These are phyloP conservation scores for Penicillium samsonianum DNA, from an alignment of 495 filamentous ascomycete genomes.

Conservation along the genomic window DNA sequence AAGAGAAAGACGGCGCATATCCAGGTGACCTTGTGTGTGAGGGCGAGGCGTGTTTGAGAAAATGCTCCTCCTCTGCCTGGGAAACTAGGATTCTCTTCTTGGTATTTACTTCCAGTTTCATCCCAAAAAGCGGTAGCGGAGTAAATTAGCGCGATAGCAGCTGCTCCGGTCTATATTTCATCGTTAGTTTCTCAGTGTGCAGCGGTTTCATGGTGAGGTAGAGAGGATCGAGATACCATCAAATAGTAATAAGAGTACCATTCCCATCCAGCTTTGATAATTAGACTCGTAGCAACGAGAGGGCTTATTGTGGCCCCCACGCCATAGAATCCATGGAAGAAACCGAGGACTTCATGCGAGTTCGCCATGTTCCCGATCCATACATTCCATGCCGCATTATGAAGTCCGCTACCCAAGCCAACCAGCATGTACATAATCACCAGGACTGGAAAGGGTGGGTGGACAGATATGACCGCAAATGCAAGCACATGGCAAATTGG, in stretches of 20 bases:
- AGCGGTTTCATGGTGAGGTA: no score
- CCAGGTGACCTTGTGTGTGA: slow-evolving; percentile 60
- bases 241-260: slow-evolving; percentile 63
- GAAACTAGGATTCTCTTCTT: slow-evolving; percentile 28
- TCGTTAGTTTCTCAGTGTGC: background rate
- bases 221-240: slow-evolving; percentile 36
- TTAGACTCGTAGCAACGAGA: slow-evolving; percentile 56
- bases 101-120: slow-evolving; percentile 32
- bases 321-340: slow-evolving; percentile 61
- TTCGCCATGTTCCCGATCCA: slow-evolving; percentile 61
- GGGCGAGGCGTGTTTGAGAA: slow-evolving; percentile 54
- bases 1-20: slow-evolving; percentile 68
- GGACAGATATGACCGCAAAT: slow-evolving; percentile 53
- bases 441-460: slow-evolving; percentile 60
- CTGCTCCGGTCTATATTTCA: slow-evolving; percentile 53
- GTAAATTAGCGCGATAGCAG: slow-evolving; percentile 55
- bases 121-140: slow-evolving; percentile 62
- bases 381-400: slow-evolving; percentile 62
- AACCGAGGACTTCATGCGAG: slow-evolving; percentile 55
- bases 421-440: slow-evolving; percentile 55
- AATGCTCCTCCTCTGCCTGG: slow-evolving; percentile 42
- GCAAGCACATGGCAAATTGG: slow-evolving; percentile 62
- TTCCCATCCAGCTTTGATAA: slow-evolving; percentile 47
- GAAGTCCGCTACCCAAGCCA: slow-evolving; percentile 58
- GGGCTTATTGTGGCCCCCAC: slow-evolving; percentile 56